Base-by-base conservation (phyloP, 345 rosid genomes). In the Melastoma malabathricum region DNA sequence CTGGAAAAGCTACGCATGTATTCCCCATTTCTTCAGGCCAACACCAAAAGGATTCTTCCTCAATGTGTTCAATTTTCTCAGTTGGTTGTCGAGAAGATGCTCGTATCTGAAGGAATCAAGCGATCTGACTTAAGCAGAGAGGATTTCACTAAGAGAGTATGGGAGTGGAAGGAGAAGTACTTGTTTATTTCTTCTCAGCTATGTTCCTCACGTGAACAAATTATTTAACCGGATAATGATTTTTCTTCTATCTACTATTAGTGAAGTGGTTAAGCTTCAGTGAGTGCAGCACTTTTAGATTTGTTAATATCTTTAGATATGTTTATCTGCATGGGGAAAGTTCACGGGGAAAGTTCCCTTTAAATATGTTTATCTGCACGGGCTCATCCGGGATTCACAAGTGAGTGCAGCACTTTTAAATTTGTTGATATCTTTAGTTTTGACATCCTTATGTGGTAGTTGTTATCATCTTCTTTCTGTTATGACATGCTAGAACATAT, bases 141-240 rank as follows among this genome's bases (percentile, higher is more conserved):
- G 47, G 94, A 86, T 70, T 90, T 90, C 76, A 73, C 77, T 44
- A 76, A 75, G 74, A 78, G 82, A 75, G 94, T 86, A 59, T 90
- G 96, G 98, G 89, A 90, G 59, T 90, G 98, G 98, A 86, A 90
- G 65, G 89, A 80, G 59, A 86, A 90, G 98, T 90, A 90, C 63
- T 61, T 52, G 63, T 67, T 58, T 57, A 55, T 50, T 48, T 19
- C 57, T 48, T 19, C 17, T 17, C 54, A 51, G 18, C 43, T 41
- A 41, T 1, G 43, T 34, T 17, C 29, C 19, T 53, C 56, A 5
- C 39, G 16, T 13, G 38, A 31, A 31, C 7, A 31, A 22, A 22
- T 22, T 22, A 22, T 22, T 22, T 22, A 22, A 22, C 25, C 25
- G 2, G 25, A 22, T 22, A 22, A 22, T 22, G 25, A 22, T 22